These are phyloP conservation scores for Lasiosphaeriaceae sp. DNA, from an alignment of 495 filamentous ascomycete genomes.

Conservation along the genomic window DNA sequence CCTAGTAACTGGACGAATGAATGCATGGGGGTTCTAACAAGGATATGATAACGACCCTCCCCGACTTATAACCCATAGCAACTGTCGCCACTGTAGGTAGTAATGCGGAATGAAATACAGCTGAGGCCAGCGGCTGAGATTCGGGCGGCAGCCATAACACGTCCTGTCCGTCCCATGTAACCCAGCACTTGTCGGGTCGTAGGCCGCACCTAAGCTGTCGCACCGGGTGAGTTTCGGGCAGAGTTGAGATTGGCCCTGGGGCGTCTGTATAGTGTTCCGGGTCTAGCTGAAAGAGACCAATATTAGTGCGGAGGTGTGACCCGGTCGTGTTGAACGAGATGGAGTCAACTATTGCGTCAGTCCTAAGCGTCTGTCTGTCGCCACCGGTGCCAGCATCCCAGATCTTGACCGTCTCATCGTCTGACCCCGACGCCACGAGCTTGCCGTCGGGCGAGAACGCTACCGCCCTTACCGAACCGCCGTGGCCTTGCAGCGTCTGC, in stretches of 20 bases:
- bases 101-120: too few species aligned
- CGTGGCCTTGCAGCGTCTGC: not conserved
- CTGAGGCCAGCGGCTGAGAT: too few species aligned
- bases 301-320: too few species aligned
- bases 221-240: too few species aligned
- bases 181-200: not conserved
- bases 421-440: constrained; percentile 26
- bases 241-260: not conserved
- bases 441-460: constrained; percentile 5
- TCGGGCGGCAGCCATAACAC: not conserved
- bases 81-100: too few species aligned
- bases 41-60: too few species aligned
- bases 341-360: not conserved
- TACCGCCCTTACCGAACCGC: not conserved
- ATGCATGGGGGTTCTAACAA: too few species aligned
- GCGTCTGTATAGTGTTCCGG: not conserved
- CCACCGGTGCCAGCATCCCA: constrained; percentile 20
- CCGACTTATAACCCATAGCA: too few species aligned
- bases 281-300: not conserved
- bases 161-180: not conserved
- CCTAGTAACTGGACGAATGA: too few species aligned
- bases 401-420: constrained; percentile 29
- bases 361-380: not conserved
- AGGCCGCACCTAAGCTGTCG: not conserved
- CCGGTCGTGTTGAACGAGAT: not conserved